Conservation (phyloP, 169 alveolate species). For the Eimeria sp. region DNA sequence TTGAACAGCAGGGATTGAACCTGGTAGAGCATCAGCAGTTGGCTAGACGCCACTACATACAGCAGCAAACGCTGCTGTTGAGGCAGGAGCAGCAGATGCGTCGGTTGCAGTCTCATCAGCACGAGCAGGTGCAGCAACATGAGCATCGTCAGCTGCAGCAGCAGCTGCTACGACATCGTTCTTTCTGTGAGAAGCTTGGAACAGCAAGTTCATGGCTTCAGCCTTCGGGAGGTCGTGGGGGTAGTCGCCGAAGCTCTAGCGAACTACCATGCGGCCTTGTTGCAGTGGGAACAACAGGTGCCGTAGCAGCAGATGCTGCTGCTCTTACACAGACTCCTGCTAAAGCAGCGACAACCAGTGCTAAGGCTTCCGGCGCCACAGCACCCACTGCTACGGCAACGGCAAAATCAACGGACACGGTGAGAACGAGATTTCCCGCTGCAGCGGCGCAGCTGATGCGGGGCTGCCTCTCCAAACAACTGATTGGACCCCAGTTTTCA, state of each 20-base stretch:
- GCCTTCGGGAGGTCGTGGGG: neutral
- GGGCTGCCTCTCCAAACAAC: constrained; percentile 34
- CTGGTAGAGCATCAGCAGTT: neutral
- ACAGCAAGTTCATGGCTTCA: neutral
- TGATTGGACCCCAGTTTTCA: constrained; percentile 9
- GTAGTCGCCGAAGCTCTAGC: constrained; percentile 29
- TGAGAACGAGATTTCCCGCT: neutral
- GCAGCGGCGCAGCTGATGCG: constrained; percentile 36
- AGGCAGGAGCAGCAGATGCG: constrained; percentile 42
- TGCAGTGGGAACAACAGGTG: neutral
- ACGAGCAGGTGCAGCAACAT: constrained; percentile 22
- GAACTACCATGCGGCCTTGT: neutral
- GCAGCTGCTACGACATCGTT: constrained; percentile 35
- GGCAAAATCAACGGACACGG: neutral
- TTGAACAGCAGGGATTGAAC: neutral
- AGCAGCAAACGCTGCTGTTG: constrained; percentile 10
- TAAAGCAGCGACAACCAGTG: neutral
- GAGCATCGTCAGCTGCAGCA: neutral
- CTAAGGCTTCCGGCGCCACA: neutral
- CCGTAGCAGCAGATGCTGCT: neutral
- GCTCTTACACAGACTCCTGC: neutral
- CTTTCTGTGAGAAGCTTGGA: neutral
- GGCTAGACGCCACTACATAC: neutral
- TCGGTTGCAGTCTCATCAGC: constrained; percentile 25
- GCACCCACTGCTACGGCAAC: neutral